phyloP scores from a whole-genome alignment of 2,329 filamentous ascomycete genomes.

The Lachnellula occidentalis region DNA sequence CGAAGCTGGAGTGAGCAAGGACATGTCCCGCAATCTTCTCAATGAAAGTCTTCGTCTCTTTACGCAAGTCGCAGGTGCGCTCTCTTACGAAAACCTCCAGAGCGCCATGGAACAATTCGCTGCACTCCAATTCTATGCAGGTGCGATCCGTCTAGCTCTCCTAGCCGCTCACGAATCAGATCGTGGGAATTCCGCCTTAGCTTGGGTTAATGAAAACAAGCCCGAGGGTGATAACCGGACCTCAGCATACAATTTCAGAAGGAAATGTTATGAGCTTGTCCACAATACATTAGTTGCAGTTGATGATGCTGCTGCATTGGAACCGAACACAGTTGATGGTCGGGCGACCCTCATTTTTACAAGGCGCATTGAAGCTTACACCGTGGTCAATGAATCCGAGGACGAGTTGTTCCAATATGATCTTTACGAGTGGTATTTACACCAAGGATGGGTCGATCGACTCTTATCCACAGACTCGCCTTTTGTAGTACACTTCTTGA shows the following conservation, averaged over 20 bases:
- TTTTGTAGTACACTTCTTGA: conserved; percentile 80
- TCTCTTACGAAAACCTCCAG: conserved; percentile 75
- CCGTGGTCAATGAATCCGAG: conserved; percentile 78
- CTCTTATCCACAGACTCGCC: conserved; percentile 79
- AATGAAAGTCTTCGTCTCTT: conserved; percentile 88
- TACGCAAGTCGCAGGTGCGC: conserved; percentile 76
- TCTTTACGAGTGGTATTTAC: conserved; percentile 97
- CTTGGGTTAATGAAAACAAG: conserved; percentile 81
- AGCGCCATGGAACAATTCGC: conserved; percentile 76
- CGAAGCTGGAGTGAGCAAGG: conserved; percentile 70
- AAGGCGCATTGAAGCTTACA: conserved; percentile 82
- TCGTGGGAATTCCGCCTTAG: conserved; percentile 76
- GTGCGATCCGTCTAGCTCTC: conserved; percentile 82
- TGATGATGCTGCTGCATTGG: conserved; percentile 62
- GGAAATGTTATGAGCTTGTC: conserved; percentile 79
- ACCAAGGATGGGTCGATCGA: conserved; percentile 76
- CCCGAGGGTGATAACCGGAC: conserved; percentile 66
- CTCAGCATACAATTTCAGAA: conserved; percentile 63
- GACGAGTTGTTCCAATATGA: conserved; percentile 95
- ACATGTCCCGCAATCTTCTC: conserved; percentile 70
- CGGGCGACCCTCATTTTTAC: conserved; percentile 69
- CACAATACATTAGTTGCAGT: conserved; percentile 75
- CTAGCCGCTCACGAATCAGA: conserved; percentile 80
- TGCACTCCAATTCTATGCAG: conserved; percentile 81
- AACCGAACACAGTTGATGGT: conserved; percentile 73